These are phyloP conservation scores for Auxenochlorella pyrenoidosa DNA, from an alignment of 139 green algal genomes.

Conservation along the genomic window DNA sequence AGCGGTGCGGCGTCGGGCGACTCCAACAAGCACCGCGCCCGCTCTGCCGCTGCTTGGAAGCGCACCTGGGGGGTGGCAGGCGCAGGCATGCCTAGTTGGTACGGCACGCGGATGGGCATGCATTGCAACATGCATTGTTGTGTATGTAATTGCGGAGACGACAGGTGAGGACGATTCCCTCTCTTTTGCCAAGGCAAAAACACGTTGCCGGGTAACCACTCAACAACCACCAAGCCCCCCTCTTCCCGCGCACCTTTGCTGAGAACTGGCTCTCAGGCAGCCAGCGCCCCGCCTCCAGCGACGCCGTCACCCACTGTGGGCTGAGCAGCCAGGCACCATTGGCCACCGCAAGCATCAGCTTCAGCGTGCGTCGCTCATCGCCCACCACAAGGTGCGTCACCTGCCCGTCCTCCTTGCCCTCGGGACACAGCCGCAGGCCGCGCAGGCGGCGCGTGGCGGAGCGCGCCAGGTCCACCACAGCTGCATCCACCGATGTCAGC, in stretches of 20 bases:
- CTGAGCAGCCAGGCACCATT: slow-evolving; percentile 65
- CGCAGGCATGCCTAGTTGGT: not conserved
- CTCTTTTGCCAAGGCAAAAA: not conserved
- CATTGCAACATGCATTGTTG: not conserved
- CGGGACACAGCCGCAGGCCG: slow-evolving; percentile 46
- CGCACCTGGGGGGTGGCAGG: slow-evolving; percentile 12
- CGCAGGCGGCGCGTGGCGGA: slow-evolving; percentile 29
- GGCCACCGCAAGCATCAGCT: slow-evolving; percentile 72
- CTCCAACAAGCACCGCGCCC: slow-evolving; percentile 17
- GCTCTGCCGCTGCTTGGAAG: slow-evolving; percentile 38
- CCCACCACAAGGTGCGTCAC: slow-evolving; percentile 73
- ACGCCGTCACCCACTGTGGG: slow-evolving; percentile 68
- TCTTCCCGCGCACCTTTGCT: slow-evolving; percentile 24
- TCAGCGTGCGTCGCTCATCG: slow-evolving; percentile 64
- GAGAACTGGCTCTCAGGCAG: slow-evolving; percentile 56
- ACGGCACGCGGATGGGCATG: not conserved
- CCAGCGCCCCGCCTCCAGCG: slow-evolving; percentile 65
- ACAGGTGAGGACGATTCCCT: not conserved
- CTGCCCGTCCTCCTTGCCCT: slow-evolving; percentile 50
- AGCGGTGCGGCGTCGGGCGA: slow-evolving; percentile 17
- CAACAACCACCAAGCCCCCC: not conserved
- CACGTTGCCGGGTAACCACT: not conserved
- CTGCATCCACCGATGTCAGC: slow-evolving; percentile 32
- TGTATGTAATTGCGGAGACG: not conserved
- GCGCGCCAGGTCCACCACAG: slow-evolving; percentile 26